Conservation (phyloP, 805 yeast genomes). For the Candida suzukii region DNA sequence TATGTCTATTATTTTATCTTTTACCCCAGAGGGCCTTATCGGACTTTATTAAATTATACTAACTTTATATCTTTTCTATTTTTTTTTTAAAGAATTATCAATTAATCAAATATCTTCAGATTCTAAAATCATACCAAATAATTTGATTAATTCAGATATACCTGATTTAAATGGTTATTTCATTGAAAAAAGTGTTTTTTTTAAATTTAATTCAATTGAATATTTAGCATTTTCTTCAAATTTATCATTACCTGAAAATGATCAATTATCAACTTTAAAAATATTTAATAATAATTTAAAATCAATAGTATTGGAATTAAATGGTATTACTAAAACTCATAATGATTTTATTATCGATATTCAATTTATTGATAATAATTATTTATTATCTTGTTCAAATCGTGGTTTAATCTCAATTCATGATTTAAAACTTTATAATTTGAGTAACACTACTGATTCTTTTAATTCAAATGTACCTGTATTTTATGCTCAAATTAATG, state of each 20-base stretch:
- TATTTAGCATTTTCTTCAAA: conserved; percentile 9
- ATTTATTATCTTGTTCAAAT: conserved; percentile 16
- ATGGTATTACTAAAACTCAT: conserved; percentile 2
- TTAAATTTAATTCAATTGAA: conserved; percentile 2
- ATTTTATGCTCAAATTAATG: conserved; percentile 13
- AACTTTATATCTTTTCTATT: too few relatives aligned
- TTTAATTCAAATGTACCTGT: conserved; percentile 2
- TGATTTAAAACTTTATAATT: conserved; percentile 5
- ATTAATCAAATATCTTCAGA: neutral
- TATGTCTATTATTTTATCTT: too few relatives aligned
- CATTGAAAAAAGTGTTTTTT: conserved; percentile 10
- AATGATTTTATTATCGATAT: conserved; percentile 16
- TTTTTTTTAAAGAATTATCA: neutral
- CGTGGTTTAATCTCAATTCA: conserved; percentile 16
- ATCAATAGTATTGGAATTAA: conserved; percentile 8
- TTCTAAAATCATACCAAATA: neutral
- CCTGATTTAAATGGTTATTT: conserved; percentile 3
- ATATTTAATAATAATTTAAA: conserved; percentile 6
- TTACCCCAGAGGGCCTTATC: conserved; percentile 1
- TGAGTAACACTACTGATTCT: neutral
- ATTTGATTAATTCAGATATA: conserved; percentile 3
- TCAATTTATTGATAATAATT: conserved; percentile 8
- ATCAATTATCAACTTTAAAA: conserved; percentile 13
- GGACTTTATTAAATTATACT: neutral
- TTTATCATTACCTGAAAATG: neutral